Base-by-base conservation (phyloP, 768 basidiomycete species). In the Rhizopogon sp. region DNA sequence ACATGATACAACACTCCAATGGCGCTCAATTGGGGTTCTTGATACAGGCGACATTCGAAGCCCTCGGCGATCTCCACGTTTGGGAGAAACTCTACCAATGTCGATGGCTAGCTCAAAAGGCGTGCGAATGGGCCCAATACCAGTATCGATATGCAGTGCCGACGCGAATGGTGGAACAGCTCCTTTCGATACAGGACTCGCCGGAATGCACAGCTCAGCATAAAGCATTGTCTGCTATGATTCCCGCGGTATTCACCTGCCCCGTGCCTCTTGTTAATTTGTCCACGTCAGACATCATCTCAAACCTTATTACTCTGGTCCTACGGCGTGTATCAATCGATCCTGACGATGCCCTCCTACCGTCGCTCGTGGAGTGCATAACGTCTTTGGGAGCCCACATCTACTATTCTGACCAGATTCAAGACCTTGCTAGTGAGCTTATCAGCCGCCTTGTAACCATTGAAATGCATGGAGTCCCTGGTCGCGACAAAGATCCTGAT, bases 381-480 rank as follows among this genome's bases (percentile, higher is more conserved):
- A 77, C 88, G 2, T 90, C 93, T 0, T 76, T 98, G 10, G 93
- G 93, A 37, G 84, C 88, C 10, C 93, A 96, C 64, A 85, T 96
- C 52, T 95, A 97, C 74, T 98, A 98, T 65, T 88, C 92, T 39
- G 95, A 97, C 69, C 95, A 98, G 70, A 92, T 94, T 49, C 91
- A 93, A 64, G 95, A 97, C 65, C 82, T 97, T 43, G 84, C 91
- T 1, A 86, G 84, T 53, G 94, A 95, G 68, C 72, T 95, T 43
- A 82, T 93, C 41, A 80, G 79, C 57, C 84, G 92, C 16, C 78
- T 97, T 14, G 76, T 85, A 4, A 73, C 82, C 3, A 71, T 94
- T 25, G 88, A 94, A 61, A 73, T 80, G 3, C 85, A 83, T 60
- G 85, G 85, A 6, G 65, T 81, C 3, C 62, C 77, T 0, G 74